phyloP scores from a whole-genome alignment of 306 rosid species.

The Dryas octopetala region DNA sequence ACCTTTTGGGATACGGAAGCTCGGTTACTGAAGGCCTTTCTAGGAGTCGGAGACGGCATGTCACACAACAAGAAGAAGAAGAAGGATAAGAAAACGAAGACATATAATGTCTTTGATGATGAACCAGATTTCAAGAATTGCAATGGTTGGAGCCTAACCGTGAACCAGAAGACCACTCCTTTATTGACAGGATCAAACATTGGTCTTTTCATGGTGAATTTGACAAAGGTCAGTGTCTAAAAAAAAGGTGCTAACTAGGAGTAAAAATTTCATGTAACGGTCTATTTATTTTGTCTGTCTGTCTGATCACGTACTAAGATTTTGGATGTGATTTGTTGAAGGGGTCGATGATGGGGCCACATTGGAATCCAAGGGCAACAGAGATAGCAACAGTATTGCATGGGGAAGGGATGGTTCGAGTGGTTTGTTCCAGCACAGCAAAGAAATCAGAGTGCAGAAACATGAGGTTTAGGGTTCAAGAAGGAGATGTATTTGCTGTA shows the following conservation, averaged over 20 bases:
- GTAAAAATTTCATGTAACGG: no score
- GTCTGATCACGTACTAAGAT: no score
- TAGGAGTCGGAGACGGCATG: conserved; percentile 15
- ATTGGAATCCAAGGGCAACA: conserved; percentile 77
- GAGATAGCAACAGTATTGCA: conserved; percentile 63
- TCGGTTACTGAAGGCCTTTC: conserved; percentile 37
- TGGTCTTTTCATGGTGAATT: conserved; percentile 74
- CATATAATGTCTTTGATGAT: conserved; percentile 46
- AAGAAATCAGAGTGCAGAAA: conserved; percentile 39
- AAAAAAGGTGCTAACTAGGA: no score
- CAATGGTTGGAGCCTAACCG: conserved; percentile 74
- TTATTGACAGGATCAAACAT: conserved; percentile 43
- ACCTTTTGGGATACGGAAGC: conserved; percentile 43
- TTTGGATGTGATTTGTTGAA: conserved; percentile 9
- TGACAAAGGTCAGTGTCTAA: conserved; percentile 53
- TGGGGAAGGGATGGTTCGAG: conserved; percentile 75
- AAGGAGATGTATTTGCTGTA: conserved; percentile 76
- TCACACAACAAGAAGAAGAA: conserved; percentile 32
- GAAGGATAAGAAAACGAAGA: not conserved
- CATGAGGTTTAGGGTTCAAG: conserved; percentile 57
- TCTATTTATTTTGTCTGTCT: no score
- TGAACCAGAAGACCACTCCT: conserved; percentile 41
- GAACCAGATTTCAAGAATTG: conserved; percentile 63
- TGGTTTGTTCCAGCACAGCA: conserved; percentile 49
- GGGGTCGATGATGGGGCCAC: conserved; percentile 96